These are phyloP conservation scores for Crithidia brevicula DNA, from an alignment of 208 protist species.

Conservation along the genomic window DNA sequence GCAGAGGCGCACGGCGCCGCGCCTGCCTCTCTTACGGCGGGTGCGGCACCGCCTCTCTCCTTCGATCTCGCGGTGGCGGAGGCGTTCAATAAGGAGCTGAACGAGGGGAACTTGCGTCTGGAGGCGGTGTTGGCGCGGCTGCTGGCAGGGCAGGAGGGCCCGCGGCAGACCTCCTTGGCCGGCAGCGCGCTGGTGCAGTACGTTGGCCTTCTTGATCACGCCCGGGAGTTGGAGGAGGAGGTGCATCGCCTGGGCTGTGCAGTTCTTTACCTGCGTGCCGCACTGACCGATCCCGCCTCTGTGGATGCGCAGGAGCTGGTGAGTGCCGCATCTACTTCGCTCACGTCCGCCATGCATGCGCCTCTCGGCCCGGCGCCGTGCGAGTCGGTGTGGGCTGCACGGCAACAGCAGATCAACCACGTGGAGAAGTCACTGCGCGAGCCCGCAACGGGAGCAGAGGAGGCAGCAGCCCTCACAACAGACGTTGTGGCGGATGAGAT, in stretches of 20 bases:
- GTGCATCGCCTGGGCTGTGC: slow-evolving; percentile 42
- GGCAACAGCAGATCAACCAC: not conserved
- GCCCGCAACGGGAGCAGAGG: not conserved
- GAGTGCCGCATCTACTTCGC: not conserved
- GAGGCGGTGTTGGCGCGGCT: slow-evolving; percentile 33
- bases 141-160: slow-evolving; percentile 5
- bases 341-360: not conserved
- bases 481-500: slow-evolving; percentile 13
- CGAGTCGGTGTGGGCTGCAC: not conserved
- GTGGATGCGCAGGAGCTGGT: not conserved
- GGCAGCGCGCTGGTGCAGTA: slow-evolving; percentile 37
- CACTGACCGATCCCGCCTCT: slow-evolving; percentile 25
- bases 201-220: slow-evolving; percentile 11
- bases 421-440: slow-evolving; percentile 6
- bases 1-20: no score
- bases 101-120: slow-evolving; percentile 32
- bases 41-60: slow-evolving; percentile 11
- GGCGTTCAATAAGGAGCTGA: slow-evolving; percentile 31
- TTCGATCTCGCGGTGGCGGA: slow-evolving; percentile 31
- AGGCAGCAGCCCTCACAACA: not conserved
- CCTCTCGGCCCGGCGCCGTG: not conserved
- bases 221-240: slow-evolving; percentile 35
- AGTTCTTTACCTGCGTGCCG: slow-evolving; percentile 42
- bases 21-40: not conserved
- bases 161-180: not conserved